These are phyloP conservation scores for Pichia sp. DNA, from an alignment of 1,139 yeast genomes.

Conservation along the genomic window DNA sequence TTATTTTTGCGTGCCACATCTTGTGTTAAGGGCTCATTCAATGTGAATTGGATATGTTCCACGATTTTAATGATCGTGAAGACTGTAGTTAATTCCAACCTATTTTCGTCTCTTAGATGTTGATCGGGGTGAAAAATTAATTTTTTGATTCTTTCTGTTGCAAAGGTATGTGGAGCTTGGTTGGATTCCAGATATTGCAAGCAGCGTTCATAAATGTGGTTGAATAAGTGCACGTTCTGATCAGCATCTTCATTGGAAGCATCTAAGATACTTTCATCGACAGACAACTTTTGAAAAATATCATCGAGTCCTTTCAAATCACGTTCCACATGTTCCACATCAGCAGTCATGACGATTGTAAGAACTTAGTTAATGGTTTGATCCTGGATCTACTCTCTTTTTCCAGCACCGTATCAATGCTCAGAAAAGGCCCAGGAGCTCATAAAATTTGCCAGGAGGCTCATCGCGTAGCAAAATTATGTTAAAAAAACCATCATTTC, in stretches of 20 bases:
- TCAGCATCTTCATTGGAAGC: too few species aligned
- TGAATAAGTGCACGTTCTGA: not conserved
- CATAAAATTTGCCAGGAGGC: too few species aligned
- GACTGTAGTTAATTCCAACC: slow-evolving; percentile 20
- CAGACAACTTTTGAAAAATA: not conserved
- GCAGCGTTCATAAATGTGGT: not conserved
- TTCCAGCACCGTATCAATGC: too few species aligned
- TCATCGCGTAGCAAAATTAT: too few species aligned
- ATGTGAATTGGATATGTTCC: slow-evolving; percentile 11
- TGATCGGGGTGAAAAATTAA: not conserved
- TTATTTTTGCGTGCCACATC: slow-evolving; percentile 10
- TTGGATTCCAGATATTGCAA: not conserved
- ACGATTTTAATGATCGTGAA: slow-evolving; percentile 15
- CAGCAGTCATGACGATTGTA: too few species aligned
- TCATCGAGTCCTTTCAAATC: not conserved
- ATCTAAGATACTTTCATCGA: too few species aligned
- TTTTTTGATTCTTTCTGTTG: not conserved
- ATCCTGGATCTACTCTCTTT: too few species aligned
- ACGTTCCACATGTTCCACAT: too few species aligned
- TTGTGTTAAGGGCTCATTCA: slow-evolving; percentile 6
- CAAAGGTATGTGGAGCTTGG: not conserved
- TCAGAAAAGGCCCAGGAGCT: too few species aligned
- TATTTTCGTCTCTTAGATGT: slow-evolving; percentile 12
- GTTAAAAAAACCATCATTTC: too few species aligned
- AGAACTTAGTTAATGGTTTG: too few species aligned